Evolutionary conservation across 352 stramenopile genomes (phyloP), one percentile per base, ranked within the genome.

Genomic region (Pythium coloratum): DNA sequence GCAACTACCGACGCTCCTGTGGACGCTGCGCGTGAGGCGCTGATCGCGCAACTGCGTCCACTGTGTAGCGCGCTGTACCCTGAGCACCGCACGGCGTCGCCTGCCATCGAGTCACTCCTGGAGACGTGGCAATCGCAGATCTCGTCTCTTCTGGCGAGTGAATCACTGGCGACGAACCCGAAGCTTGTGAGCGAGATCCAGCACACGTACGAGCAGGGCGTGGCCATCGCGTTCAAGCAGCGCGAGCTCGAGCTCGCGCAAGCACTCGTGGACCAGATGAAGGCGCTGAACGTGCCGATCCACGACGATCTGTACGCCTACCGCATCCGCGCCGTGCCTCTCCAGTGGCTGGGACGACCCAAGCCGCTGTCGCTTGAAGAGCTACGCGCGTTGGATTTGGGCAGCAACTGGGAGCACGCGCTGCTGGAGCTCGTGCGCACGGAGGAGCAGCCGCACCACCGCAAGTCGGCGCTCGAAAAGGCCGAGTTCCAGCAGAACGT

Each of bases 141-240:
- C 14, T 55, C 63, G 7, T 34, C 14, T 6, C 51, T 88, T n/a
- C 55, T 77, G 64, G 36, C 36, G 34, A 28, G 10, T 36, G 55
- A 57, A 4, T 13, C 51, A 14, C n/a, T 61, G n/a, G 20, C 50
- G 0, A 44, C 51, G 2, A 16, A 63, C 2, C n/a, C 63, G 8
- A 6, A 67, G 14, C 56, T 88, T 0, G 40, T 44, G 13, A 51
- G 75, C 32, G 73, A 89, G 47, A 61, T 90, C 33, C 58, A 54
- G 28, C 66, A 69, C 6, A 82, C 73, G 3, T 93, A 91, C 63
- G 82, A 91, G 54, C 84, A 75, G 44, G 84, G 76, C 47, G 73
- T 93, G 14, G 82, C 84, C 12, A 90, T 93, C 61, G 76, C 82
- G 16, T 77, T 76, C 59, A 93, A 93, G 73, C 84, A 93, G 68